These are phyloP conservation scores for Drosera capensis DNA, from an alignment of 148 eudicot genomes.

Conservation along the genomic window DNA sequence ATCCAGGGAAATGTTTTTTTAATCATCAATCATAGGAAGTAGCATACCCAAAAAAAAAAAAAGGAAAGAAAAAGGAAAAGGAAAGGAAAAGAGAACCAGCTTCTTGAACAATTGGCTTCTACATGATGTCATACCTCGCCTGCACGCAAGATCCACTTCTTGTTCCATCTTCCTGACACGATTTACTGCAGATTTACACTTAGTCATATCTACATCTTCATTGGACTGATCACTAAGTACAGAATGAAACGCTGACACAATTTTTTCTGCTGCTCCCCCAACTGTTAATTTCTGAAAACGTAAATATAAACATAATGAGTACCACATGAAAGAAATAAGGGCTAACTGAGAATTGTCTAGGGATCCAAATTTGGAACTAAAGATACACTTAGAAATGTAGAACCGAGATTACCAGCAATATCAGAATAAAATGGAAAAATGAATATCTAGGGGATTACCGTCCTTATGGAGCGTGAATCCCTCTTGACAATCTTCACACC, in stretches of 20 bases:
- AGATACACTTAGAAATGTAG: too few species aligned
- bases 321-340: conserved; percentile 1
- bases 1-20: conserved; percentile 1
- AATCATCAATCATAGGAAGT: not conserved
- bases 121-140: conserved; percentile 47
- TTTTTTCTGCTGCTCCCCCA: conserved; percentile 76
- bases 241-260: conserved; percentile 72
- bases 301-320: not conserved
- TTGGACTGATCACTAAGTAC: conserved; percentile 47
- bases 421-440: not conserved
- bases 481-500: conserved; percentile 69
- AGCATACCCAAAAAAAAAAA: not conserved
- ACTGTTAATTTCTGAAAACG: conserved; percentile 77
- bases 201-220: conserved; percentile 64
- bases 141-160: conserved; percentile 64
- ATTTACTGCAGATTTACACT: conserved; percentile 71
- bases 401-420: not conserved
- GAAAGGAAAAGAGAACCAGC: too few species aligned
- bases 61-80: too few species aligned
- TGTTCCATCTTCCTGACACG: conserved; percentile 73
- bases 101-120: not conserved
- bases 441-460: conserved; percentile 32
- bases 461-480: conserved; percentile 79
- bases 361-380: too few species aligned
- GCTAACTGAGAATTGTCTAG: too few species aligned